Conservation (phyloP, 805 yeast species). For the Wickerhamiella bombiphila region DNA sequence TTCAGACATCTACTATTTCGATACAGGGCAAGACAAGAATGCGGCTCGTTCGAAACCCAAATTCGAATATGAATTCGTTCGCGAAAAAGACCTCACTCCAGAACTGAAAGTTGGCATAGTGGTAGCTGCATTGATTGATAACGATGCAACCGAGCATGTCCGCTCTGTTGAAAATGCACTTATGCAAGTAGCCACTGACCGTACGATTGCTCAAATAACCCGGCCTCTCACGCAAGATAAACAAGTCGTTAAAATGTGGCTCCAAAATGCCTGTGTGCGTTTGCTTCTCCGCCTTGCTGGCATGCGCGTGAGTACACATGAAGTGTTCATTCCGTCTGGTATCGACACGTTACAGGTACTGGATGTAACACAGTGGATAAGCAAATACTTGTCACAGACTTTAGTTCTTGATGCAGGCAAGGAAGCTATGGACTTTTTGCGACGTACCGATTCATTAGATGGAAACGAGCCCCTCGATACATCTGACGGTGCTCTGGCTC, state of each 20-base stretch:
- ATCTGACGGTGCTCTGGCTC: background rate
- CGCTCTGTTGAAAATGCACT: constrained; percentile 32
- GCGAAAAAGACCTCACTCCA: constrained; percentile 15
- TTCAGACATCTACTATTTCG: constrained; percentile 35
- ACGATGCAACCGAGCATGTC: constrained; percentile 27
- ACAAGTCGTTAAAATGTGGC: constrained; percentile 6
- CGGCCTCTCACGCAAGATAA: constrained; percentile 16
- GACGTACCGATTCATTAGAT: constrained; percentile 6
- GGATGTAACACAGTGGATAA: constrained; percentile 26
- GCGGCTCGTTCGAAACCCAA: constrained; percentile 7
- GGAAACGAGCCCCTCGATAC: constrained; percentile 17
- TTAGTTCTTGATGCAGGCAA: constrained; percentile 26
- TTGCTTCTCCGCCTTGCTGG: constrained; percentile 35
- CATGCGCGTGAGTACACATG: constrained; percentile 27
- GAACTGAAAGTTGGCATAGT: constrained; percentile 39
- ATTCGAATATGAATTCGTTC: constrained; percentile 15
- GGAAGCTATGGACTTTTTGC: constrained; percentile 25
- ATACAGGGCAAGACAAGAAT: constrained; percentile 39
- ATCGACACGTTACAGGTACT: constrained; percentile 24
- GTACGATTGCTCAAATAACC: constrained; percentile 3
- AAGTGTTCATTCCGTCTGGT: constrained; percentile 27
- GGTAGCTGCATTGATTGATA: constrained; percentile 34
- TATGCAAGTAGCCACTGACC: constrained; percentile 20
- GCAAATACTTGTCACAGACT: constrained; percentile 28
- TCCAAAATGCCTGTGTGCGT: constrained; percentile 31